Base-by-base conservation (phyloP, 2,329 filamentous ascomycete genomes). In the Penicillium brasilianum region DNA sequence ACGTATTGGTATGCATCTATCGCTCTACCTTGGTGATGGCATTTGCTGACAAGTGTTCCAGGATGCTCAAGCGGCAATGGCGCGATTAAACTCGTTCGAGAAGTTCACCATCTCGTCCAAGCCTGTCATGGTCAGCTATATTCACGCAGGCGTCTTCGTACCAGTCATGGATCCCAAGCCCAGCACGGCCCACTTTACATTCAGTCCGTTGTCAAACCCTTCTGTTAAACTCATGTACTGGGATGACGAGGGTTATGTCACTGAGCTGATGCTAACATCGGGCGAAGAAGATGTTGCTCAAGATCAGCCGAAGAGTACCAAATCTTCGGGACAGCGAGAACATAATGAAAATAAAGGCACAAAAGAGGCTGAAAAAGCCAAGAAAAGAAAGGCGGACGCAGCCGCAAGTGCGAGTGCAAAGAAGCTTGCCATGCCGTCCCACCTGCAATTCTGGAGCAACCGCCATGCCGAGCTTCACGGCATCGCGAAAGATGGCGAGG, bases 61-160 rank as follows among this genome's bases (percentile, higher is more conserved):
- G 73, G 91, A 95, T 74, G 90, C 92, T 2, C 84, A 88, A 73
- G 89, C 88, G 22, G 92, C 92, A 4, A 79, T 93, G 71, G 82
- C 84, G 22, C 91, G 92, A 66, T 89, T 90, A 68, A 86, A 87
- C 41, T 88, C 88, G 36, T 87, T 88, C 30, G 86, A 91, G 11
- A 89, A 88, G 53, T 94, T 94, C 70, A 92, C 89, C 2, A 91
- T 95, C 63, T 88, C 88, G 0, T 91, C 89, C 2, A 89, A 87
- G 66, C 85, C 88, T 0, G 89, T 92, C 16, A 83, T 85, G 11
- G 83, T 92, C 25, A 89, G 86, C 46, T 92, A 90, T 67, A 93
- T 93, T 41, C 91, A 95, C 66, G 87, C 90, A n/a, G 91, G 91
- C 5, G 91, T 95, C 2, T 95, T 96, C 70, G 86, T 93, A 13